A percentile compares a stretch with the other conserved stretches of the same genome.
Conservation (phyloP, 768 basidiomycete species). For the Trametes maxima region DNA sequence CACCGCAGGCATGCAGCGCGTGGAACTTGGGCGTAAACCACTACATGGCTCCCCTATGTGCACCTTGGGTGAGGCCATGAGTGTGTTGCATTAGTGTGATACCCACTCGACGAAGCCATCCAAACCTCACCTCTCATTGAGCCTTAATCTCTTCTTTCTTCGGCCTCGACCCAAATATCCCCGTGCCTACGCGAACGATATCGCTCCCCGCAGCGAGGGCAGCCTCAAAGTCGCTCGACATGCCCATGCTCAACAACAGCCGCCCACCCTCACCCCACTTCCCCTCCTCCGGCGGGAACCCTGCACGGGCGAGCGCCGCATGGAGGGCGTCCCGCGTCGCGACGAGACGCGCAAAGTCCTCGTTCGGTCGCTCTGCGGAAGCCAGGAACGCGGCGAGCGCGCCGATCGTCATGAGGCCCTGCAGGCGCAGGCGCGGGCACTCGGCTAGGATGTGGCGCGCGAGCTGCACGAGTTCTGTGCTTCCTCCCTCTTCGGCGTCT, state of each 20-base stretch:
- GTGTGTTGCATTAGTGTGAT: not conserved
- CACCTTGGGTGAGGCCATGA: not conserved
- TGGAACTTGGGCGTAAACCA: not conserved
- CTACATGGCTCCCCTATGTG: not conserved
- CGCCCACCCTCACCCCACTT: conserved; percentile 49
- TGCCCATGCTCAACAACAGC: conserved; percentile 87
- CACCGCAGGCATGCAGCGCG: not conserved
- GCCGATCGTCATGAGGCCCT: conserved; percentile 97
- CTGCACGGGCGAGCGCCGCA: conserved; percentile 39
- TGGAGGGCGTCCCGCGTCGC: conserved; percentile 63
- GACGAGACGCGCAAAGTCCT: conserved; percentile 76
- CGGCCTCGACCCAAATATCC: conserved; percentile 79
- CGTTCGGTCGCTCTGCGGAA: conserved; percentile 50
- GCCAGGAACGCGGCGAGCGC: conserved; percentile 70
- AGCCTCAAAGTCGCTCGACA: conserved; percentile 93
- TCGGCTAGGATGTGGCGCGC: conserved; percentile 67
- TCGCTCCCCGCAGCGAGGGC: conserved; percentile 85
- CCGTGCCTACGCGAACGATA: conserved; percentile 88
- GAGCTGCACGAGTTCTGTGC: conserved; percentile 60
- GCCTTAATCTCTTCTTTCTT: conserved; percentile 44
- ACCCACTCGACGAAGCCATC: too few relatives aligned
- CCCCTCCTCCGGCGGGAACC: conserved; percentile 26
- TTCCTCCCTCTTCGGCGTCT: conserved; percentile 2
- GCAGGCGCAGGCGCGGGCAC: conserved; percentile 76
- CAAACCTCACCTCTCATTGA: not conserved